Percentiles rank a stretch among this genome's conserved stretches.
Conservation (phyloP, 169 alveolate genomes). For the Eimeria sp. region DNA sequence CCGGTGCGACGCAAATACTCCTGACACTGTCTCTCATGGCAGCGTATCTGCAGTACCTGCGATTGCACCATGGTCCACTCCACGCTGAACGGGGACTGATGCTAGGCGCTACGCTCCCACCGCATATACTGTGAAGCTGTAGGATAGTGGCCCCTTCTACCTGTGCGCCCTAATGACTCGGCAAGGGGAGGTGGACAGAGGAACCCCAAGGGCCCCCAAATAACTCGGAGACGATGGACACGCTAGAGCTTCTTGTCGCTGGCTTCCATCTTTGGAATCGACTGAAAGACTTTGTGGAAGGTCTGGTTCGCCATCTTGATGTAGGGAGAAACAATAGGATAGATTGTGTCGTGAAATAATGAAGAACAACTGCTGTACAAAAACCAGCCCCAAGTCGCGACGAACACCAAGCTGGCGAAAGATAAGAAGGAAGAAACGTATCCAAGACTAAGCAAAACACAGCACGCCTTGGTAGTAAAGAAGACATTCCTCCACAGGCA, state of each 20-base stretch:
- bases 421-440: slow-evolving; percentile 73
- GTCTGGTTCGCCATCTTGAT: slow-evolving; percentile 49
- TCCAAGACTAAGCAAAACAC: slow-evolving; percentile 61
- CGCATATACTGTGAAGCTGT: neutral
- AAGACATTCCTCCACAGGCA: slow-evolving; percentile 63
- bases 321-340: slow-evolving; percentile 72
- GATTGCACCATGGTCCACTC: neutral
- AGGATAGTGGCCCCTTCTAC: neutral
- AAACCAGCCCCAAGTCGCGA: slow-evolving; percentile 57
- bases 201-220: slow-evolving; percentile 7
- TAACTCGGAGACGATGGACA: neutral
- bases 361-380: slow-evolving; percentile 41
- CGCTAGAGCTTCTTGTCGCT: slow-evolving; percentile 47
- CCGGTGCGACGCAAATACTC: neutral
- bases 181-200: neutral
- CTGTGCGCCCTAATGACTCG: neutral
- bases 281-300: slow-evolving; percentile 16
- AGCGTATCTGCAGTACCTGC: neutral
- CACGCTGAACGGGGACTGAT: neutral
- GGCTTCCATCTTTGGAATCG: slow-evolving; percentile 73
- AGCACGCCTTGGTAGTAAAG: slow-evolving; percentile 66
- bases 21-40: neutral
- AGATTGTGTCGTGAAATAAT: slow-evolving; percentile 12
- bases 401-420: slow-evolving; percentile 64
- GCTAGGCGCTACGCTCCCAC: neutral